Conservation (phyloP, 768 basidiomycete species). For the Leucosporidium yakuticum region DNA sequence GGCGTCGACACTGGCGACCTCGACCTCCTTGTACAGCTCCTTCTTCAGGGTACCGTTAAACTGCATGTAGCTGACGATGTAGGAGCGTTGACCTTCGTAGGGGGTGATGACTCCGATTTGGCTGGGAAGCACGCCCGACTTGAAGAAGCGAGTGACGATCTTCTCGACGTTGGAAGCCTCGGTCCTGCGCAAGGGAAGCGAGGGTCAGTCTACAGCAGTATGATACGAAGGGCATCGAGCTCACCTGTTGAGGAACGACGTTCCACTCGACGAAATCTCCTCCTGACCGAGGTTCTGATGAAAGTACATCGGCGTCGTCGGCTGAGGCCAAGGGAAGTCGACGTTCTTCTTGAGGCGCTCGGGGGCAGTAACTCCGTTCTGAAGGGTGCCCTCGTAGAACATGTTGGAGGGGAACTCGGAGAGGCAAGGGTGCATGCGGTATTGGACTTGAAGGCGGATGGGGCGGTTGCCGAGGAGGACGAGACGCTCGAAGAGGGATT, state of each 20-base stretch:
- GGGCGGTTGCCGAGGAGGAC: slow-evolving; percentile 92
- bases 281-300: slow-evolving; percentile 99
- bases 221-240: slow-evolving; percentile 24
- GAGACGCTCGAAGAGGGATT: slow-evolving; percentile 95
- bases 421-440: slow-evolving; percentile 98
- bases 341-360: slow-evolving; percentile 96
- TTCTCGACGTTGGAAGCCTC: slow-evolving; percentile 99
- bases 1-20: slow-evolving; percentile 96
- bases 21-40: slow-evolving; percentile 98
- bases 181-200: slow-evolving; percentile 53
- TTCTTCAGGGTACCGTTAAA: slow-evolving; percentile 99
- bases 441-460: slow-evolving; percentile 97
- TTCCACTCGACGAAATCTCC: slow-evolving; percentile 96
- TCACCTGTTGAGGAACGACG: slow-evolving; percentile 91
- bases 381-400: slow-evolving; percentile 98
- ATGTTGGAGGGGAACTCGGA: slow-evolving; percentile 99
- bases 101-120: slow-evolving; percentile 99
- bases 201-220: slow-evolving; percentile 11
- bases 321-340: slow-evolving; percentile 97
- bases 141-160: slow-evolving; percentile 99
- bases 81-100: slow-evolving; percentile 96
- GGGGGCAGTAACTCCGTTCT: slow-evolving; percentile 98
- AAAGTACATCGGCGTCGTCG: slow-evolving; percentile 99
- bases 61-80: slow-evolving; percentile 99
- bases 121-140: slow-evolving; percentile 86